Evolutionary conservation across 345 rosid genomes (phyloP).

Genomic region (Brassica rapa): DNA sequence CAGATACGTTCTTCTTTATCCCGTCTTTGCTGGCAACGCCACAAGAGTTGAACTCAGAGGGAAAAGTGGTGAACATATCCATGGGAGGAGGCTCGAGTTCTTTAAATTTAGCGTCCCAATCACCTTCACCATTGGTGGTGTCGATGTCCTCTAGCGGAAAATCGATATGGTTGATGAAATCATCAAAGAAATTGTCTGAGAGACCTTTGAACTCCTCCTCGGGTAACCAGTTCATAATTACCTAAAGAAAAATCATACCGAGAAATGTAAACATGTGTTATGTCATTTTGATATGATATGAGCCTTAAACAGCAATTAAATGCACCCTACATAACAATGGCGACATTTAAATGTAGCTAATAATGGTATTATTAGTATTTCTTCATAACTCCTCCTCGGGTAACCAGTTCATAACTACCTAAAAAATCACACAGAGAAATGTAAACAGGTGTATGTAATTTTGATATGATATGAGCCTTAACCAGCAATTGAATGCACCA

Average conservation of each 20-base stretch:
- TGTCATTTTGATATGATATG: not conserved
- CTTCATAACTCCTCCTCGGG: conserved; percentile 48
- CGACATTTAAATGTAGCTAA: not conserved
- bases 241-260: not conserved
- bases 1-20: conserved; percentile 25
- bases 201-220: conserved; percentile 56
- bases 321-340: conserved; percentile 6
- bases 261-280: not conserved
- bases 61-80: conserved; percentile 44
- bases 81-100: conserved; percentile 69
- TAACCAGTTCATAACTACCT: conserved; percentile 46
- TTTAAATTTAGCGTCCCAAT: conserved; percentile 66
- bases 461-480: not conserved
- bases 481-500: not conserved
- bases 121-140: conserved; percentile 43
- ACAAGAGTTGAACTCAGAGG: conserved; percentile 39
- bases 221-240: conserved; percentile 49
- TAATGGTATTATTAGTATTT: not conserved
- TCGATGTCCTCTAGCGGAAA: conserved; percentile 66
- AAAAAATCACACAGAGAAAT: not conserved
- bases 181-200: conserved; percentile 65
- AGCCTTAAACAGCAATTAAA: not conserved
- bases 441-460: not conserved
- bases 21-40: conserved; percentile 26
- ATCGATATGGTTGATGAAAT: conserved; percentile 53